Evolutionary conservation across 495 filamentous ascomycete genomes (phyloP), one percentile per base, ranked within the genome.

Genomic region (Ascodesmis nigricans): DNA sequence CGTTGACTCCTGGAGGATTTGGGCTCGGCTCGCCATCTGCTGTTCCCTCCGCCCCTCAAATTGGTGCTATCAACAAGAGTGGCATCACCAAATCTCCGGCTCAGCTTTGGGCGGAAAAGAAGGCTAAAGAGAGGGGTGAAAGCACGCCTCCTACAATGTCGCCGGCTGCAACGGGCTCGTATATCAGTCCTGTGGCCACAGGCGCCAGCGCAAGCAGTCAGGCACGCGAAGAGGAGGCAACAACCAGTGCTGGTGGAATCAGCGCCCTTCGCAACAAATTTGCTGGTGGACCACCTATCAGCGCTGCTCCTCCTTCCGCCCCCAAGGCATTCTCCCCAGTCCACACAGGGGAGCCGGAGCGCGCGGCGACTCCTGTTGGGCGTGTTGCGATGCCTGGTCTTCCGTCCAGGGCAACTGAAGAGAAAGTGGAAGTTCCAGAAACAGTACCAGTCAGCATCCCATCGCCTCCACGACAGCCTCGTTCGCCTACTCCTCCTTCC

Each of bases 91-190:
- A 95, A 58, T 95, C 90, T 3, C 87, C 87, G 11, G 82, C 90
- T 15, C 87, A 99, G 51, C 53, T 91, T 11, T 99, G 87, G 87
- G 83, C 83, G 0, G 87, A 99, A 57, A 90, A 77, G 55, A 97
- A 93, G 59, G 80, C 76, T 16, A 67, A 69, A 34, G 75, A 91
- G 48, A 63, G 73, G 13, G 75, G 71, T 17, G 55, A 58, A 18
- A 39, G 53, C 9, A 45, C 54, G 0, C 50, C 56, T 16, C 49
- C 58, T 2, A 49, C 57, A 24, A 5, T 45, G 5, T 47, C 68
- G 1, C 55, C 71, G 15, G 75, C 77, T 5, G 91, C 93, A 43
- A 61, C 61, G 13, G 82, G 83, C 10, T 80, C 72, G 7, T 62
- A 84, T 0, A 75, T 92, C 18, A 68, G 76, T 35, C 77, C 77